These are phyloP conservation scores for Pseudogymnoascus destructans DNA, from an alignment of 2,329 filamentous ascomycete species.

Conservation along the genomic window DNA sequence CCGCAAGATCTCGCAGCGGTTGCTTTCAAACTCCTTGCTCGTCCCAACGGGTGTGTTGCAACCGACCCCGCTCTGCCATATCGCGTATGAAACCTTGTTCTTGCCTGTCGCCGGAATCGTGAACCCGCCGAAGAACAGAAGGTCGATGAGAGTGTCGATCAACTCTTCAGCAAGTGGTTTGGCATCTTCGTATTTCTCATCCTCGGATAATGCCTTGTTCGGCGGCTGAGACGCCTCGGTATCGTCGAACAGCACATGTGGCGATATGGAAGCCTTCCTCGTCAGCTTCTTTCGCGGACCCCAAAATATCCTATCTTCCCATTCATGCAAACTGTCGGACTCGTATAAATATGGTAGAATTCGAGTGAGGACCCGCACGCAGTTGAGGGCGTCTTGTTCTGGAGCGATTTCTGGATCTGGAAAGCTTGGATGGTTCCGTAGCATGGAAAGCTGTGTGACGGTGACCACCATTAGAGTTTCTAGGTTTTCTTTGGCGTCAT, in stretches of 20 bases:
- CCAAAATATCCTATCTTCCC: slow-evolving; percentile 96
- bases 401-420: slow-evolving; percentile 73
- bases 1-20: slow-evolving; percentile 78
- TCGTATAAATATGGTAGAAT: slow-evolving; percentile 88
- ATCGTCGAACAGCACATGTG: slow-evolving; percentile 70
- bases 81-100: slow-evolving; percentile 77
- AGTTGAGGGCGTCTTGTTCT: slow-evolving; percentile 85
- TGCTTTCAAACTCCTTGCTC: slow-evolving; percentile 85
- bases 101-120: slow-evolving; percentile 63
- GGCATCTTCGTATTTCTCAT: slow-evolving; percentile 61
- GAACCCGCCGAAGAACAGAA: slow-evolving; percentile 85
- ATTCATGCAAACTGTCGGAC: slow-evolving; percentile 63
- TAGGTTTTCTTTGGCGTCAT: slow-evolving; percentile 72
- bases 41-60: slow-evolving; percentile 82
- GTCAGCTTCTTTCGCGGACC: slow-evolving; percentile 57
- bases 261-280: slow-evolving; percentile 45
- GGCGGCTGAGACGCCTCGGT: slow-evolving; percentile 35
- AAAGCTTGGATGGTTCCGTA: slow-evolving; percentile 83
- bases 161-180: slow-evolving; percentile 87
- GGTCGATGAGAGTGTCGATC: slow-evolving; percentile 75
- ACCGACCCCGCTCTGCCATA: slow-evolving; percentile 96
- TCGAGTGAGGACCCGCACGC: slow-evolving; percentile 78
- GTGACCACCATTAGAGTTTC: slow-evolving; percentile 78
- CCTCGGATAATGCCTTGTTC: slow-evolving; percentile 26
- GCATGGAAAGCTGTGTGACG: slow-evolving; percentile 66